Percentiles rank a stretch among this genome's conserved stretches.
Evolutionary conservation across 2,329 filamentous ascomycete genomes (phyloP).

Genomic region (Ploettnerulaceae sp.): DNA sequence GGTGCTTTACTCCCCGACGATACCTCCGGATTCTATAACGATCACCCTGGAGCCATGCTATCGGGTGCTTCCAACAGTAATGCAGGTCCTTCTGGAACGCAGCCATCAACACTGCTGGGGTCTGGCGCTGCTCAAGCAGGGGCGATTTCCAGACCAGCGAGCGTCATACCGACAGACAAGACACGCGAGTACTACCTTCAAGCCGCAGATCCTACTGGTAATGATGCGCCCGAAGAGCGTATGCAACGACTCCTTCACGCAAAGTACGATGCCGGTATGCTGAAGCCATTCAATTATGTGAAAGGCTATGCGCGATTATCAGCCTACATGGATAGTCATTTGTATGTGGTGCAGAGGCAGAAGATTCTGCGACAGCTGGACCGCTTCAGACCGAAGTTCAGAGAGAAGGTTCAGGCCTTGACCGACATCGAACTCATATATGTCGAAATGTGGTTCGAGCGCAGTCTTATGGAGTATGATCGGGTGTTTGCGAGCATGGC

Average conservation of each 20-base stretch:
- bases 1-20: slow-evolving; percentile 67
- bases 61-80: slow-evolving; percentile 44
- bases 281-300: slow-evolving; percentile 98
- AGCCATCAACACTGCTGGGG: slow-evolving; percentile 29
- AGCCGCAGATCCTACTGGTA: slow-evolving; percentile 86
- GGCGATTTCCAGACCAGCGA: slow-evolving; percentile 56
- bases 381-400: slow-evolving; percentile 90
- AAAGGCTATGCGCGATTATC: slow-evolving; percentile 89
- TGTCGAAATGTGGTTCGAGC: slow-evolving; percentile 99
- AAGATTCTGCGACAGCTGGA: slow-evolving; percentile 90
- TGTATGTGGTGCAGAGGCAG: slow-evolving; percentile 75
- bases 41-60: slow-evolving; percentile 46
- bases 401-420: slow-evolving; percentile 86
- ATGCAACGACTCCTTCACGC: slow-evolving; percentile 93
- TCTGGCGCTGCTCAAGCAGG: slow-evolving; percentile 43
- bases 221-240: slow-evolving; percentile 82
- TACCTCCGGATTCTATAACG: slow-evolving; percentile 54
- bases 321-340: slow-evolving; percentile 85
- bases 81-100: slow-evolving; percentile 31
- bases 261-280: slow-evolving; percentile 90
- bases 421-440: slow-evolving; percentile 92
- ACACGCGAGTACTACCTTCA: slow-evolving; percentile 93
- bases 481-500: slow-evolving; percentile 99
- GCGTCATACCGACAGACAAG: slow-evolving; percentile 53
- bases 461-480: slow-evolving; percentile 94